Base-by-base conservation (phyloP, 225 moss, liverwort and hornwort genomes). In the Polytrichum commune region DNA sequence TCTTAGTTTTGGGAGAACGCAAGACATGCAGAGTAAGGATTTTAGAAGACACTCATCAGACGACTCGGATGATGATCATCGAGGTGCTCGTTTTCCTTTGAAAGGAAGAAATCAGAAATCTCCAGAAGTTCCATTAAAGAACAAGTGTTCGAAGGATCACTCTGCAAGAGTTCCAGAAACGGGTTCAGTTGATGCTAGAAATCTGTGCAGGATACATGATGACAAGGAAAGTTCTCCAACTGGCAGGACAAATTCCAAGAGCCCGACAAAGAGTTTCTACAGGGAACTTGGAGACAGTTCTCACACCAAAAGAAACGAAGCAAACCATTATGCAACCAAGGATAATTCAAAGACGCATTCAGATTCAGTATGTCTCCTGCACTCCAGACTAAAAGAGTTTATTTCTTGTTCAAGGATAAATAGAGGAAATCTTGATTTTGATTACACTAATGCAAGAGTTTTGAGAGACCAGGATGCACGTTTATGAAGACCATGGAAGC, bases 351-450 rank as follows among this genome's bases (percentile, higher is more conserved):
- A 71, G 63, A 54, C 76, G 27, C 76, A 28, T 8, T 20, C 69
- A 71, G 73, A 10, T 78, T 56, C 78, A 78, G 86, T 86, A 86
- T 83, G 86, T 86, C 38, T 78, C 78, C 57, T 61, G 35, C 24
- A 46, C 80, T 66, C 55, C 53, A 76, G 63, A 54, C 53, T n/a
- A 68, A 53, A 54, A 54, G 27, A 1, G 16, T 16, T 6, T 68
- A 53, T 70, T 27, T 27, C 62, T 53, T 63, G 25, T 62, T 1
- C 72, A 27, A 27, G 35, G 19, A 29, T 53, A 53, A 71, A n/a
- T 56, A 62, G 46, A 58, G 71, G 54, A 65, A 46, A 67, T 70
- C 62, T 70, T 60, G 63, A 76, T 64, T 54, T 68, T 35, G n/a
- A 67, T 5, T 71, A 69, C 19, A 65, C 76, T 80, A 74, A n/a